Base-by-base conservation (phyloP, 805 yeast genomes). In the Ogataea populi-albae region DNA sequence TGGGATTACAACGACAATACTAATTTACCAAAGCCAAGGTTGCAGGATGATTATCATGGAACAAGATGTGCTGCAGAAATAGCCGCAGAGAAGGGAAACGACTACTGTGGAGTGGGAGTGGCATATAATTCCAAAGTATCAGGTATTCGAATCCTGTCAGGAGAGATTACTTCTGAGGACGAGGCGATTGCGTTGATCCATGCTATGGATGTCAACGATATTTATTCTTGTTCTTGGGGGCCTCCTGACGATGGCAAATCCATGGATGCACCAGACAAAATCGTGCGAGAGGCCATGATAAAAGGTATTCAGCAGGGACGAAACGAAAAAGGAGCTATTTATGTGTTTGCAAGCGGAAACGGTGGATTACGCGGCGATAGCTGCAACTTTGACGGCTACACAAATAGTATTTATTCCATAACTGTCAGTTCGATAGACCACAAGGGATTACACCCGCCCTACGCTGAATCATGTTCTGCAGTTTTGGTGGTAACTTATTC, bases 11-110 rank as follows among this genome's bases (percentile, higher is more conserved):
- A 93, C 57, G 84, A 78, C 50, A 80, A 85, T 50, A 71, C 70
- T 0, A 70, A 76, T 16, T 64, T 79, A 30, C 98, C 98, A 2
- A 77, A 75, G 49, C 98, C 98, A 8, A 67, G 80, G 37, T 68
- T 91, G 19, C 60, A 50, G 6, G 95, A 85, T 57, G 98, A 93
- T 58, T 79, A 80, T 49, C 98, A 93, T 59, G 98, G 98, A 5
- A 93, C 98, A 0, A 68, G 98, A 46, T 93, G 98, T 66, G 98
- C 98, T 2, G 98, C 96, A 24, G 98, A 93, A 61, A 84, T 93
- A 38, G 97, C 96, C 0, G 87, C 86, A 4, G 93, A 81, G 3
- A 88, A 77, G 34, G 66, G 68, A 35, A 91, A 93, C 58, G 83
- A 77, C 20, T 81, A 70, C 15, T 93, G 98, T 63, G 98, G 98